These are phyloP conservation scores for Haplographium delicatum DNA, from an alignment of 495 filamentous ascomycete species.

Conservation along the genomic window DNA sequence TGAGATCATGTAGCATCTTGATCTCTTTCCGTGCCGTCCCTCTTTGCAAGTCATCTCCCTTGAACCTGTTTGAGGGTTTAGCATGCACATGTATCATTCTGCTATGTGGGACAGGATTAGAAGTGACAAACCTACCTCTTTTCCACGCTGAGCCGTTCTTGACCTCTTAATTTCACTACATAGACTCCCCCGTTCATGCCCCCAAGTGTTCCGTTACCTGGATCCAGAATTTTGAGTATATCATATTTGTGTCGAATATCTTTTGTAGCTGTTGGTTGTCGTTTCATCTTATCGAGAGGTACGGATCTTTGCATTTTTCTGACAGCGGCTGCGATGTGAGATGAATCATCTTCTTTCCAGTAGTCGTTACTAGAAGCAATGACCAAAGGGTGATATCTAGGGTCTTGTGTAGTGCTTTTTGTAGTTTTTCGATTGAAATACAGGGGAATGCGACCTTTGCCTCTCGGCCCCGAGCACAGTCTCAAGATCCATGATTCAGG, in stretches of 20 bases:
- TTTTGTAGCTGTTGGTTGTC: not conserved
- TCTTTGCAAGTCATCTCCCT: not conserved
- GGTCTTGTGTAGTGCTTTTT: not conserved
- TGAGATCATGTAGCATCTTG: slow-evolving; percentile 17
- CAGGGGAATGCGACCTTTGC: not conserved
- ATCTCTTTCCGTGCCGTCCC: slow-evolving; percentile 20
- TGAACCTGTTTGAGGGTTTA: not conserved
- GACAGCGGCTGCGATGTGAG: not conserved
- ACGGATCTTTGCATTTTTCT: not conserved
- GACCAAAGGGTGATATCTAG: not conserved
- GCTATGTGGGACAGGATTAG: no score
- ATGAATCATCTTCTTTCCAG: not conserved
- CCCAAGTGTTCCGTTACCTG: slow-evolving; percentile 16
- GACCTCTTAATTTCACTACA: slow-evolving; percentile 15
- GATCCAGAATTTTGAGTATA: slow-evolving; percentile 18
- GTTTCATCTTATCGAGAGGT: not conserved
- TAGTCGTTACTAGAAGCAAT: no score
- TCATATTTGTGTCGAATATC: slow-evolving; percentile 14
- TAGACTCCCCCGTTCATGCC: slow-evolving; percentile 25
- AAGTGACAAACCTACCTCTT: slow-evolving; percentile 19
- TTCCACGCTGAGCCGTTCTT: slow-evolving; percentile 13
- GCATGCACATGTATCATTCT: no score
- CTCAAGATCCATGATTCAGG: slow-evolving; percentile 17
- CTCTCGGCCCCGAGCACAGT: not conserved
- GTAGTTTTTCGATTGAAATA: slow-evolving; percentile 15